These are phyloP conservation scores for Zanthoxylum bungeanum DNA, from an alignment of 345 rosid genomes.

Conservation along the genomic window DNA sequence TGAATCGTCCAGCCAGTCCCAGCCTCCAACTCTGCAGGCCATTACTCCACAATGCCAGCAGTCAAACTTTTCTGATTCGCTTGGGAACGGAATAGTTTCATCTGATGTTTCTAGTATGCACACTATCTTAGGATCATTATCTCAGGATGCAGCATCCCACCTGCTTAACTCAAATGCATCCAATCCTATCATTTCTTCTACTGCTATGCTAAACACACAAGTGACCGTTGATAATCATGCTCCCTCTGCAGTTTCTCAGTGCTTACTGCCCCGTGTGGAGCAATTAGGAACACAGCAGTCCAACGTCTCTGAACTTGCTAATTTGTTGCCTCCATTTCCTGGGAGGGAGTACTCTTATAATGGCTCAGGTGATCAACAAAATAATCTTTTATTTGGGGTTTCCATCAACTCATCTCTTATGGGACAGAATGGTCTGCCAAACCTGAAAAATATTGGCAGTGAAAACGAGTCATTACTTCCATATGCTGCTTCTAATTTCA, in stretches of 20 bases:
- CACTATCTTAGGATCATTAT: conserved; percentile 29
- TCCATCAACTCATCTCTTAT: conserved; percentile 42
- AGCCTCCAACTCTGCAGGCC: conserved; percentile 28
- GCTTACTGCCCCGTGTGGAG: conserved; percentile 35
- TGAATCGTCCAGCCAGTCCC: conserved; percentile 25
- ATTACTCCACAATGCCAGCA: conserved; percentile 30
- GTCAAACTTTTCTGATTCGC: conserved; percentile 31
- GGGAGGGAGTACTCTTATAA: conserved; percentile 41
- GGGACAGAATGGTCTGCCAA: conserved; percentile 43
- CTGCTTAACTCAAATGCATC: conserved; percentile 27
- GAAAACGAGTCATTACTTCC: conserved; percentile 37
- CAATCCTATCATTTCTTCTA: conserved; percentile 23
- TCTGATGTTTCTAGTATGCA: conserved; percentile 32
- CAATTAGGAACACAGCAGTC: conserved; percentile 32
- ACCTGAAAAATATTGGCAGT: conserved; percentile 30
- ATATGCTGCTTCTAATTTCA: conserved; percentile 34
- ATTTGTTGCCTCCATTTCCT: conserved; percentile 40
- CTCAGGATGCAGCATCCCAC: conserved; percentile 32
- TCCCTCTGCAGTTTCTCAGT: conserved; percentile 25
- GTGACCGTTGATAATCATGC: conserved; percentile 24
- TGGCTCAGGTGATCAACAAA: conserved; percentile 39
- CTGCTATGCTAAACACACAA: conserved; percentile 27
- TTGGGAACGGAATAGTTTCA: conserved; percentile 21
- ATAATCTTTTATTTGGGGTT: conserved; percentile 43
- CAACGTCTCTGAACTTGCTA: conserved; percentile 32